Evolutionary conservation across 352 stramenopile genomes (phyloP), one percentile per base, ranked within the genome.

Genomic region (Phytophthora lateralis): DNA sequence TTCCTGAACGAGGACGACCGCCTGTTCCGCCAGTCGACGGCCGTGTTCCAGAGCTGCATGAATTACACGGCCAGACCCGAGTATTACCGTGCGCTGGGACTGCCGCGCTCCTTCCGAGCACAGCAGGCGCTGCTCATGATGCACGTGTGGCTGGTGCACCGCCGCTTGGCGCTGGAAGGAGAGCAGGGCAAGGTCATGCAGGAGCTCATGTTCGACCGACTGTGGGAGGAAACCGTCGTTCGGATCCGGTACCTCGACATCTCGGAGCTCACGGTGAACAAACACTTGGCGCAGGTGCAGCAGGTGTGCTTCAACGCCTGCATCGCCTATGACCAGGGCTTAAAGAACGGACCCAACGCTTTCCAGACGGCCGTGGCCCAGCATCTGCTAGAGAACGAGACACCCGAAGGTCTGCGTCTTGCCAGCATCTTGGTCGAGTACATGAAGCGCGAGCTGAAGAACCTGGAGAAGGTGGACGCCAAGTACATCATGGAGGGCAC

Each of bases 111-210:
- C 53, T 99, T 99, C 74, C 91, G 93, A 20, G 78, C 85, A 18
- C 91, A 96, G 53, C 96, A 99, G 71, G 89, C 93, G 38, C 63
- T 99, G 51, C 70, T 98, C 15, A 94, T 98, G 55, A 88, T 90
- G 43, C 96, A 99, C 69, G 85, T 99, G 63, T 99, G 97, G 97
- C 88, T 99, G 50, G 69, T 99, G 38, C 97, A 99, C 69, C 95
- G 93, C 52, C 93, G 96, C 27, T 71, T 99, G 42, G 75, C 97
- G 38, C 63, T 80, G 8, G 82, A 95, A 49, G 85, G 92, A 60
- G 66, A 82, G 3, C 66, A 92, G 9, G 84, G 85, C 47, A 91
- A 92, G 69, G 50, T 95, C 48, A 84, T 97, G 74, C 87, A 99
- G 74, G 95, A 99, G 73, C 83, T 97, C 68, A 76, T 99, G 51